Conservation (phyloP, 768 basidiomycete genomes). For the Tulasnella sp. region DNA sequence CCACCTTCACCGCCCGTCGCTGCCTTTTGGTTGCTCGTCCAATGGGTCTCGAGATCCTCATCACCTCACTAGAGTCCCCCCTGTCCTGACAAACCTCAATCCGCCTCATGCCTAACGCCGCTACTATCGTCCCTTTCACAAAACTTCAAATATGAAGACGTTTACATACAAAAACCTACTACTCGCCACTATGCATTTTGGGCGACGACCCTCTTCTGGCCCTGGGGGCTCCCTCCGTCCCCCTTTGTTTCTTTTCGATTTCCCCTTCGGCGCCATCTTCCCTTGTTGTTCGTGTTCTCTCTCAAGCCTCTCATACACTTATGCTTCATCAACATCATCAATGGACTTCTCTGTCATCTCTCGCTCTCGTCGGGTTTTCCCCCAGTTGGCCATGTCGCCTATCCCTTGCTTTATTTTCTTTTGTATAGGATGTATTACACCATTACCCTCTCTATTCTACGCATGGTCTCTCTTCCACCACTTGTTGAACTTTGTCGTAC, state of each 20-base stretch:
- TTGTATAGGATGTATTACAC: neutral
- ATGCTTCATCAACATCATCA: neutral
- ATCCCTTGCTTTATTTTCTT: neutral
- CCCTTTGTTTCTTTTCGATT: neutral
- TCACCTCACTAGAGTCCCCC: neutral
- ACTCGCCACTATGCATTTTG: neutral
- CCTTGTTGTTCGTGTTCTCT: neutral
- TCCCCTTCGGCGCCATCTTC: neutral
- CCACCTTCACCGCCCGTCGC: neutral
- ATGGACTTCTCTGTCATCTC: neutral
- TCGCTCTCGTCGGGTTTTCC: neutral
- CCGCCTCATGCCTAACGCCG: neutral
- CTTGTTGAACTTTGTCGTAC: neutral
- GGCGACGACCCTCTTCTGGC: neutral
- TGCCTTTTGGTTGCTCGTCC: neutral
- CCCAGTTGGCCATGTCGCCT: neutral
- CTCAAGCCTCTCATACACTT: neutral
- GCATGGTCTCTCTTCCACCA: neutral
- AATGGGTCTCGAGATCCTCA: neutral
- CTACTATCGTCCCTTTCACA: neutral
- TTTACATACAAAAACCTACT: neutral
- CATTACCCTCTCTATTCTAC: slow-evolving; percentile 1
- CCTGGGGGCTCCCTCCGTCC: neutral
- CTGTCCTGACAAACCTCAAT: neutral
- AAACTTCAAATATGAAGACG: neutral